Evolutionary conservation across 139 green algal genomes (phyloP), one percentile per base, ranked within the genome.

Genomic region (Tetradesmus lagerheimii): DNA sequence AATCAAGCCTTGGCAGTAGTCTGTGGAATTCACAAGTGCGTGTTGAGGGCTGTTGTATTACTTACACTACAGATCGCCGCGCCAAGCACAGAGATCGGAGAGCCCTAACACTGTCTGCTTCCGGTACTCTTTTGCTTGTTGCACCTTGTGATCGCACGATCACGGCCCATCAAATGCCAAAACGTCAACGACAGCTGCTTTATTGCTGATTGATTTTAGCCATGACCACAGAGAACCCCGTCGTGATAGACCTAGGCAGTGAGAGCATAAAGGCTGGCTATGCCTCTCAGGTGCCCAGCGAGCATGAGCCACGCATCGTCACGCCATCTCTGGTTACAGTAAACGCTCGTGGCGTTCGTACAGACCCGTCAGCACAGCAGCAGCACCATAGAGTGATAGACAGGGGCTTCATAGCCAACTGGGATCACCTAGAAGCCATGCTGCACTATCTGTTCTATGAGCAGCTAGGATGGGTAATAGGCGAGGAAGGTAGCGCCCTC

Each of bases 381-480:
- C 75, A 47, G 34, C 35, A 67, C 0, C 23, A 89, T 15, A 77
- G 25, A 20, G 85, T 92, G 2, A 84, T 94, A 18, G 83, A 89
- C 16, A 31, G 67, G 9, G 96, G 96, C 71, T 77, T 80, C 11
- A 93, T 98, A 23, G 34, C 39, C 0, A 80, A 96, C 89, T 95
- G 94, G 87, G 94, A 97, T 1, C 89, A 83, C 27, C 89, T 98
- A 23, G 97, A 99, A 71, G 86, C 93, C 4, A 83, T 98, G 5
- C 87, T 97, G 18, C 85, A 97, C 67, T 89, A 97, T 71, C 74
- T 90, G 0, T 71, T 99, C 0, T 98, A 97, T 45, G 90, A 95
- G 0, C 77, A 95, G 87, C 86, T 97, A 29, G 94, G 95, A 4
- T 99, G 97, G 97, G 79, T 91, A 31, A 67, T 91, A 0, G 96